Base-by-base conservation (phyloP, 108 stramenopile species). In the Skeletonema menzelii region DNA sequence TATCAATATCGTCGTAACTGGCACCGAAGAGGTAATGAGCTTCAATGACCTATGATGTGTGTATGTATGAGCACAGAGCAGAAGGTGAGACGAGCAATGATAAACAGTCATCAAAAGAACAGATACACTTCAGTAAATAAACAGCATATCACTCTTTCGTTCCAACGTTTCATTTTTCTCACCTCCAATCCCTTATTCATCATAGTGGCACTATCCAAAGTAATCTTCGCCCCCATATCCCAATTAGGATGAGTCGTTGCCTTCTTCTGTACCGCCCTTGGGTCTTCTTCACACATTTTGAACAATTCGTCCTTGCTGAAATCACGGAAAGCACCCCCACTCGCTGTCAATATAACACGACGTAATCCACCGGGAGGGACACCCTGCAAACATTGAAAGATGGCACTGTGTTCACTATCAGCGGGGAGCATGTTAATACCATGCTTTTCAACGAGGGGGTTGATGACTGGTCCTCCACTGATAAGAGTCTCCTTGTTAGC, bases 401-500 rank as follows among this genome's bases (percentile, higher is more conserved):
- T 98, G 66, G 98, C 98, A 27, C 85, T 86, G 70, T 98, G 98
- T 69, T 98, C 98, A 22, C 79, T 82, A 67, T 98, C 98, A 20
- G 98, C 98, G 4, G 98, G 97, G 53, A 97, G 91, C 95, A 98
- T 96, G 85, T 97, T 92, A 67, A 97, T 87, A 14, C 97, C 97
- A 73, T 97, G 78, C 76, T 97, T 81, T 61, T 92, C 77, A 24
- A 97, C 94, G 14, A 98, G 86, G 12, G 98, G 98, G 61, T 96
- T 90, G 60, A 98, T 96, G 14, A 96, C 96, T 12, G 97, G 95
- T 58, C 98, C 98, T 46, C 98, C 98, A 59, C 87, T 84, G 47
- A 98, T 98, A n/a, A 98, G 85, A 7, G 98, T 98, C 77, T 98
- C 98, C 87, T 98, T 98, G 70, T 97, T 98, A 12, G 98, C 97